These are phyloP conservation scores for Neonectria ditissima DNA, from an alignment of 2,329 filamentous ascomycete genomes.

Conservation along the genomic window DNA sequence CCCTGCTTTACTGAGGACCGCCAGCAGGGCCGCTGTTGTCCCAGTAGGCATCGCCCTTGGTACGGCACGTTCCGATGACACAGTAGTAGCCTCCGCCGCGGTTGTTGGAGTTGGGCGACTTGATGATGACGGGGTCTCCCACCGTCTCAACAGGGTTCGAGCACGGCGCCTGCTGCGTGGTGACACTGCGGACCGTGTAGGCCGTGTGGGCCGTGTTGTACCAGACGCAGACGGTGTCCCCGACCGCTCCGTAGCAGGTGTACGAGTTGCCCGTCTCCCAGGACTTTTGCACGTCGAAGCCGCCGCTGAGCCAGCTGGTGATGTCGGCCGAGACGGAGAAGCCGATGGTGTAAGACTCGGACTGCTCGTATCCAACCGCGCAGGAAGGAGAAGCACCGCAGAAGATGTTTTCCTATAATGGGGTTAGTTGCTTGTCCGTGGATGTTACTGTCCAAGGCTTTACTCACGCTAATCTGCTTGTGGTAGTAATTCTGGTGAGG, in stretches of 20 bases:
- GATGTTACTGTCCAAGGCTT: neutral
- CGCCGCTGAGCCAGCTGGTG: neutral
- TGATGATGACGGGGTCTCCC: conserved; percentile 8
- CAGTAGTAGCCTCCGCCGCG: conserved; percentile 24
- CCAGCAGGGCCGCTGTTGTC: conserved; percentile 18
- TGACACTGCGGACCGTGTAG: conserved; percentile 11
- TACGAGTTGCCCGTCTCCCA: conserved; percentile 21
- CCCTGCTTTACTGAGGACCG: neutral
- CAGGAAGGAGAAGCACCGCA: conserved; percentile 14
- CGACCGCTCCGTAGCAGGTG: conserved; percentile 11
- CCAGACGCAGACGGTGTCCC: conserved; percentile 20
- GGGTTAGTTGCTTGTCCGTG: neutral
- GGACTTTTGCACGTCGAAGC: conserved; percentile 13
- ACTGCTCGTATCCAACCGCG: conserved; percentile 8
- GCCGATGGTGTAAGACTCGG: conserved; percentile 21
- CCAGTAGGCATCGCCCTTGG: conserved; percentile 22
- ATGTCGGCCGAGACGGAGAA: conserved; percentile 7
- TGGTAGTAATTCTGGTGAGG: conserved; percentile 24
- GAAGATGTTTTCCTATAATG: conserved; percentile 11
- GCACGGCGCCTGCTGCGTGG: neutral
- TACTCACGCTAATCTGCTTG: conserved; percentile 18
- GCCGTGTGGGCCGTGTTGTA: conserved; percentile 26
- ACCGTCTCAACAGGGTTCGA: neutral
- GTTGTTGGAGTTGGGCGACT: conserved; percentile 22
- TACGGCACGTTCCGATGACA: conserved; percentile 13